Evolutionary conservation across 2,329 filamentous ascomycete genomes (phyloP), one percentile per base, ranked within the genome.

Genomic region (Fusarium newnesense): DNA sequence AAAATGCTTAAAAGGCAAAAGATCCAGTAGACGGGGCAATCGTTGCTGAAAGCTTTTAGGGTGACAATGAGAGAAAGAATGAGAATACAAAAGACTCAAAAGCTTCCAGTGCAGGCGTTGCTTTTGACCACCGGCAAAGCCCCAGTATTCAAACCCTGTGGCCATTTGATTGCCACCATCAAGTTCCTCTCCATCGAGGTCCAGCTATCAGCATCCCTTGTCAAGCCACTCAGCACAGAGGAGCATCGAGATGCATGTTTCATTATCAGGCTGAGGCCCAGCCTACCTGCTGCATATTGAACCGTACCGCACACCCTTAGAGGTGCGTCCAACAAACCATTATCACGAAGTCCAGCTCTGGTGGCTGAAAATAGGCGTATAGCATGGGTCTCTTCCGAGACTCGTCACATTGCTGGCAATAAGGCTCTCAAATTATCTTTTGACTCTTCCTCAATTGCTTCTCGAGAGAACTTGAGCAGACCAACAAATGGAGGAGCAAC

Each of bases 401-500:
- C 21, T 43, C 37, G 24, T 19, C 30, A 12, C 24, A 4, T 11
- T 39, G 12, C 10, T 39, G 24, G 50, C 43, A 54, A 28, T 21
- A 24, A n/a, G 11, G 42, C 37, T 42, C 24, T 24, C 24, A 26
- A 11, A 9, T 24, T 18, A 10, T 43, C 11, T n/a, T 19, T 26
- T 42, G 24, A 32, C 18, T 26, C 21, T 47, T 30, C n/a, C 19
- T n/a, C 19, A 10, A n/a, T 24, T 50, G 5, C 53, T 32, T 5
- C 47, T 11, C 2, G 4, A n/a, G 18, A 15, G 26, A n/a, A 40
- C 28, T 30, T 34, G 16, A 53, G 39, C 26, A 42, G 34, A n/a
- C 16, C 26, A 50, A 40, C 56, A 26, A 16, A 78, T 78, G 75
- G 69, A 65, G 19, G 59, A 69, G 16, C 66, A 73, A 44, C 81